A percentile compares a stretch with the other conserved stretches of the same genome.
Evolutionary conservation across 129 eudicot species (phyloP).

Genomic region (Glebionis coronaria): DNA sequence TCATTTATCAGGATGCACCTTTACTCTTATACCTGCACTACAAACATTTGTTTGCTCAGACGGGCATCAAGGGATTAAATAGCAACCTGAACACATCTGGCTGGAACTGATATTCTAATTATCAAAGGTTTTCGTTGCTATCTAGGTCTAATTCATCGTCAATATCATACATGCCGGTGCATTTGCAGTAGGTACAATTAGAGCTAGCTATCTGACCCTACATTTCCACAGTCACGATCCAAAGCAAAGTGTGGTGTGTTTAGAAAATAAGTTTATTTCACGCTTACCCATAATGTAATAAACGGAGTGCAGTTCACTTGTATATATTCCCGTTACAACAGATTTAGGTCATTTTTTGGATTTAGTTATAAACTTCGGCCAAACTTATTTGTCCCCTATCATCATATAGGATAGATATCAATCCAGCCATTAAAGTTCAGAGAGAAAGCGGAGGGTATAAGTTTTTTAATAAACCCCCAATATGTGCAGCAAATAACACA

Average conservation of each 20-base stretch:
- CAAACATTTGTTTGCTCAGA: conserved; percentile 77
- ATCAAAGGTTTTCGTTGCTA: conserved; percentile 83
- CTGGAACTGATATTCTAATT: conserved; percentile 55
- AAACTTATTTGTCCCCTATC: too few species aligned
- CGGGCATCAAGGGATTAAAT: conserved; percentile 64
- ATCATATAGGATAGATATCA: too few species aligned
- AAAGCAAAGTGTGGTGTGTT: background rate
- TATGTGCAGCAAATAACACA: too few species aligned
- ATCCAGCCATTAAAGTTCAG: too few species aligned
- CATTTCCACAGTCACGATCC: conserved; percentile 6
- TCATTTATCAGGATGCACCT: conserved; percentile 36
- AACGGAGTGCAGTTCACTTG: too few species aligned
- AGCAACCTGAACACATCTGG: conserved; percentile 60
- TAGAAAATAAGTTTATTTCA: background rate
- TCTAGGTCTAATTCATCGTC: conserved; percentile 79
- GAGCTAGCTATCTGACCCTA: conserved; percentile 73
- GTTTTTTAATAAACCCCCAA: too few species aligned
- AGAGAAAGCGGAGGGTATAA: too few species aligned
- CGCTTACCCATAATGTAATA: too few species aligned
- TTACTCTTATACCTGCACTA: conserved; percentile 94
- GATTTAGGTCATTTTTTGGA: too few species aligned
- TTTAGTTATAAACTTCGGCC: background rate
- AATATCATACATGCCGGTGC: conserved; percentile 74
- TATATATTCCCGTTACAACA: too few species aligned
- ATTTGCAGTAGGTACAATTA: conserved; percentile 71